A percentile compares a stretch with the other conserved stretches of the same genome.
Evolutionary conservation across 2,329 filamentous ascomycete species (phyloP).

Genomic region (Whalleya microplaca): DNA sequence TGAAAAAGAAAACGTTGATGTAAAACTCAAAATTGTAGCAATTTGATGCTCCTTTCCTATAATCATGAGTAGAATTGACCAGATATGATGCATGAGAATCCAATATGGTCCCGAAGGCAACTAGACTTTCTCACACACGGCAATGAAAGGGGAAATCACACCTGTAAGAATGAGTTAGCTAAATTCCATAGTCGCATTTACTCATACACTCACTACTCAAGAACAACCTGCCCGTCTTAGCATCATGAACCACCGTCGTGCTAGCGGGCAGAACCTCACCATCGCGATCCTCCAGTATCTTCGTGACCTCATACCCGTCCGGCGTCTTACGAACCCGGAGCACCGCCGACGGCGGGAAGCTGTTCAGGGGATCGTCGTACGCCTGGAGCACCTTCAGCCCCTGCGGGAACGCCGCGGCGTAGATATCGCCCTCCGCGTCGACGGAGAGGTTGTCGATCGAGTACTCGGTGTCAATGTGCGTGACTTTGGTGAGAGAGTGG

Average conservation of each 20-base stretch:
- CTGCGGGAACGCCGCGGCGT: constrained; percentile 29
- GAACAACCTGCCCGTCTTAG: constrained; percentile 34
- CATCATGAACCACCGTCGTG: constrained; percentile 34
- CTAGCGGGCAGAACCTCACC: constrained; percentile 30
- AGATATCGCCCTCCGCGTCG: constrained; percentile 33
- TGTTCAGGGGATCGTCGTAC: constrained; percentile 24
- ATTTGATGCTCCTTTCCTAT: too few species aligned
- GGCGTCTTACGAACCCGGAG: constrained; percentile 27
- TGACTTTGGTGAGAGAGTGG: constrained; percentile 15
- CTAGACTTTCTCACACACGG: constrained; percentile 25
- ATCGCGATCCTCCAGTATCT: constrained; percentile 33
- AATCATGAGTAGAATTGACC: background rate
- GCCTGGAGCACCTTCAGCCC: constrained; percentile 16
- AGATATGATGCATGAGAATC: background rate
- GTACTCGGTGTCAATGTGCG: constrained; percentile 25
- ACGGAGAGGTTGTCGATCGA: constrained; percentile 34
- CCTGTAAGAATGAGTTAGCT: constrained; percentile 11
- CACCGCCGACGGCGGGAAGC: constrained; percentile 18
- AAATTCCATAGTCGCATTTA: background rate
- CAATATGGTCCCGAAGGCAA: background rate
- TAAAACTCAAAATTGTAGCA: too few species aligned
- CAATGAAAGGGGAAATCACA: constrained; percentile 27
- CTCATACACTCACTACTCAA: constrained; percentile 27
- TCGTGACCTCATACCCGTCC: constrained; percentile 25
- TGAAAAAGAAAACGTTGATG: too few species aligned